Evolutionary conservation across 1,139 yeast species (phyloP), one percentile per base, ranked within the genome.

Genomic region (Diutina siamensis): DNA sequence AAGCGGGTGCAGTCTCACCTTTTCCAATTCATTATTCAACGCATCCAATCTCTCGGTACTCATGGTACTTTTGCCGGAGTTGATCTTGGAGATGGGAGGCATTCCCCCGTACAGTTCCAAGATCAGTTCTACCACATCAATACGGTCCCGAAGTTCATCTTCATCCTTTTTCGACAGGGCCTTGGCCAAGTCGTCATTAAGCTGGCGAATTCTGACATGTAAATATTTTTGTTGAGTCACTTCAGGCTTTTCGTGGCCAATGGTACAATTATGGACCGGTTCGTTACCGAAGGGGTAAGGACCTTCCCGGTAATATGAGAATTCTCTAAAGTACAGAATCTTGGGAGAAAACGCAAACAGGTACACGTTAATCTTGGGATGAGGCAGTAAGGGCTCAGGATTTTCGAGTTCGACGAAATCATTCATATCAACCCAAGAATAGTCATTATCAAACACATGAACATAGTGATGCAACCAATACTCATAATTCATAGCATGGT

Each of bases 301-400:
- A 9, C 80, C 76, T 22, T 71, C 67, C 38, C 72, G 69, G 33
- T 71, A 68, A 2, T 76, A 70, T 28, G 66, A 58, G 49, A 61
- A 70, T 49, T 83, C 84, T 47, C 95, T 71, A 53, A 80, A 74
- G 60, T 87, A 89, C 25, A 83, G 73, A 59, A 87, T 81, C 48
- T 81, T 72, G 0, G 97, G 96, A 0, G 95, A 69, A 52, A 67
- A 76, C 48, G 85, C 71, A 52, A 89, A 68, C 1, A 95, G 94
- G 18, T 69, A 55, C 0, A 85, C 72, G 17, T 65, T 64, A 44
- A 89, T 72, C 41, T 68, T 63, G 0, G 94, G 92, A 42, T 70
- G 62, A 1, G 74, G 44, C 44, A 31, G 21, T 32, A 40, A 31
- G 13, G 25, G 44, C 35, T 12, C 13, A 9, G 25, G 44, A 15